Evolutionary conservation across 495 filamentous ascomycete genomes (phyloP), one percentile per base, ranked within the genome.

Genomic region (Talaromyces wortmannii): DNA sequence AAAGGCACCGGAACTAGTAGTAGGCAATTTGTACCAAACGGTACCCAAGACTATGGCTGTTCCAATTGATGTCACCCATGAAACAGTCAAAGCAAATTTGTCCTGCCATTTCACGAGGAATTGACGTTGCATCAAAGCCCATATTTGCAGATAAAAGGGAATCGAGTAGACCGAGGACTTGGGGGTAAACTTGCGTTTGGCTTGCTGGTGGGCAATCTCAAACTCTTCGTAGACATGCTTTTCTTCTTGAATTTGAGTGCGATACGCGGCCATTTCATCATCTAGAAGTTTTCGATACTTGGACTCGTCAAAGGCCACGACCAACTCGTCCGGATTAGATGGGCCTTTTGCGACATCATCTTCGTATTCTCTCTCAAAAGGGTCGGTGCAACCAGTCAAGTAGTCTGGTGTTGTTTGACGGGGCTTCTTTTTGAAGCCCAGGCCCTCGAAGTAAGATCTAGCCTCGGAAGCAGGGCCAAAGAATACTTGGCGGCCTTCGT

Each of bases 351-450:
- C 0, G 73, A 68, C 13, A 40, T 79, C 81, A 6, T 80, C 71
- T 36, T 85, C 78, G 66, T 89, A 92, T 40, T 89, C 84, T 36
- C 90, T 83, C 61, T 94, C 88, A 57, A 86, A 90, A 7, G 87
- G 84, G 64, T 95, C 88, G 1, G 91, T 94, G 62, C 84, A 89
- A 12, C 87, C 87, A 7, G 90, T 95, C 17, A 96, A 74, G 58
- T 89, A 96, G 62, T 96, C 90, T 0, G 89, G 85, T 0, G 88
- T 92, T 0, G 90, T 96, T 63, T 91, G 87, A 42, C 90, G 76
- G n/a, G 87, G 87, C 53, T 86, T 87, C 11, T 84, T 80, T 8
- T 83, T 74, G 62, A 90, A 96, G 6, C 91, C 91, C 13, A 96
- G 81, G 0, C 78, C 78, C 59, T 92, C 89, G 55, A 96, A 95